Evolutionary conservation across 441 rosid genomes (phyloP), one percentile per base, ranked within the genome.

Genomic region (Aquilaria agallochum): DNA sequence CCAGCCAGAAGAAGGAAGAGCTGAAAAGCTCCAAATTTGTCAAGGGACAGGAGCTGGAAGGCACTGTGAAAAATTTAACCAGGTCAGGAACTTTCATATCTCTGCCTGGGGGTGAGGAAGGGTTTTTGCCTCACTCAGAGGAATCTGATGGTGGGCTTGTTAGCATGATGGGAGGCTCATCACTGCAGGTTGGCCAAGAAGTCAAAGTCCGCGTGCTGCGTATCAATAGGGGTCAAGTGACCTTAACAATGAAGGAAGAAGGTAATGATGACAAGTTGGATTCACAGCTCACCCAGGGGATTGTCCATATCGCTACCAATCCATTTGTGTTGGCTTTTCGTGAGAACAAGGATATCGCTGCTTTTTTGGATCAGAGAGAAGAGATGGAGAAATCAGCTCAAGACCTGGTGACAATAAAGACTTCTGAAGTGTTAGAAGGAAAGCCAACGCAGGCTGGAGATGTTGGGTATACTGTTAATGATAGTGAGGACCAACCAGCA

Each of bases 71-170:
- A 82, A 90, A 87, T 74, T 66, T 89, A 62, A 73, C 85, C 52
- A 79, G 93, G 72, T 74, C 95, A 31, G 98, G 98, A 31, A 82
- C 96, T 61, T 90, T 93, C 72, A 84, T 90, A 45, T 73, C 93
- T n/a, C 93, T 94, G 45, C 93, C 96, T 1, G 97, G 86, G 71
- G 95, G 93, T 2, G 97, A 89, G 69, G 98, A 94, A 79, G 97
- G 98, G 68, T 94, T 90, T 75, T 71, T 94, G 31, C 98, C 98
- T 0, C 34, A 67, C 9, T 68, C 88, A 60, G 97, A 94, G 74
- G 98, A 87, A 80, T 66, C 87, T 36, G 86, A 82, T 73, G 90
- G 75, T 72, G 96, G 88, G 36, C 64, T 86, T 53, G 78, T 73
- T 59, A 85, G 69, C 76, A 81, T 79, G 83, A 77, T 83, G 88